Conservation (phyloP, 441 rosid species). For the Biscutella laevigata region DNA sequence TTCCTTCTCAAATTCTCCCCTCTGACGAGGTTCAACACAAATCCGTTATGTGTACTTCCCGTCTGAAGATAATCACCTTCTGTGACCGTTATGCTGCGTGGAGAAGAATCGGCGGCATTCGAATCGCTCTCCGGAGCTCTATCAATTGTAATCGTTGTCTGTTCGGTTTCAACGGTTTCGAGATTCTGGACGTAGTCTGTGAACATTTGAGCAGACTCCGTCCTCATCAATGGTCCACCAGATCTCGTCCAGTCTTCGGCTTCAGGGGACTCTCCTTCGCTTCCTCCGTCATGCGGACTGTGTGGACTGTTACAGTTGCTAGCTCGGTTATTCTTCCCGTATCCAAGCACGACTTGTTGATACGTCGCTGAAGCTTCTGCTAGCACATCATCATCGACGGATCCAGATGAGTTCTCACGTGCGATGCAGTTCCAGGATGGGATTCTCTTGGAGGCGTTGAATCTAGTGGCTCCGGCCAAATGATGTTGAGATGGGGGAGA, state of each 20-base stretch:
- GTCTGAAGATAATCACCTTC: conserved; percentile 84
- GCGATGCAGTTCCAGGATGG: conserved; percentile 99
- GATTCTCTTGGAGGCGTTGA: conserved; percentile 76
- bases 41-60: conserved; percentile 54
- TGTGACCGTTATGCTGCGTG: conserved; percentile 47
- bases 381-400: conserved; percentile 63
- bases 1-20: conserved; percentile 39
- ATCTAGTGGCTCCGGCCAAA: conserved; percentile 33
- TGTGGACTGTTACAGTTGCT: conserved; percentile 7
- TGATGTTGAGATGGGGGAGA: conserved; percentile 61
- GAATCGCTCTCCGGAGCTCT: conserved; percentile 25
- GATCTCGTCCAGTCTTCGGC: conserved; percentile 79
- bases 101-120: neutral
- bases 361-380: conserved; percentile 49
- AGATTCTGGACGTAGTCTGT: conserved; percentile 62
- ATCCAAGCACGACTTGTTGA: conserved; percentile 33
- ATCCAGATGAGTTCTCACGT: conserved; percentile 82
- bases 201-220: conserved; percentile 67
- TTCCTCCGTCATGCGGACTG: conserved; percentile 43
- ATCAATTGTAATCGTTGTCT: neutral
- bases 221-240: conserved; percentile 96
- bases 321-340: conserved; percentile 25
- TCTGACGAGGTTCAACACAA: conserved; percentile 63
- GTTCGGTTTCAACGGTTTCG: conserved; percentile 39
- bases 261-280: conserved; percentile 61